Evolutionary conservation across 768 basidiomycete genomes (phyloP).

Genomic region (Sporobolomyces pararoseus): DNA sequence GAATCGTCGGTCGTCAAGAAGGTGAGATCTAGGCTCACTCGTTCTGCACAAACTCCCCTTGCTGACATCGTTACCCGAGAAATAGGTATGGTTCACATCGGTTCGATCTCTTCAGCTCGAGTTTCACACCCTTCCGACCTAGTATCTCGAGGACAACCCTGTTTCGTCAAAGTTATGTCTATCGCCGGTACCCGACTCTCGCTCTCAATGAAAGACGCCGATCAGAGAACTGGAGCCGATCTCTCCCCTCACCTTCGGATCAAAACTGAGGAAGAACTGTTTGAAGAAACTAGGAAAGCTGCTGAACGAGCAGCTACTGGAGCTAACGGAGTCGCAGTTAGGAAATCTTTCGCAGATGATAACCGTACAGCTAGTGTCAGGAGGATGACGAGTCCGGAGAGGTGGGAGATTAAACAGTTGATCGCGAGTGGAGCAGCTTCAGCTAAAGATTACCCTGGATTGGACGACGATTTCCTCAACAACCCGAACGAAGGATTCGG

Average conservation of each 20-base stretch:
- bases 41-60: not conserved
- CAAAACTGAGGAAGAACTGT: conserved; percentile 85
- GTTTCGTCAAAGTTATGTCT: conserved; percentile 97
- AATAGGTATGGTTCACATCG: conserved; percentile 94
- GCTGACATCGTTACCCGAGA: conserved; percentile 6
- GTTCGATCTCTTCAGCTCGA: conserved; percentile 77
- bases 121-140: conserved; percentile 83
- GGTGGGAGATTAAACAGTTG: conserved; percentile 99
- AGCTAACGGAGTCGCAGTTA: conserved; percentile 77
- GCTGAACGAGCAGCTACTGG: conserved; percentile 69
- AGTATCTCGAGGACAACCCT: conserved; percentile 72
- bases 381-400: conserved; percentile 87
- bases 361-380: conserved; percentile 72
- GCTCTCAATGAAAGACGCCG: conserved; percentile 97
- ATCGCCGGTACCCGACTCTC: conserved; percentile 74
- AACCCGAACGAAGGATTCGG: conserved; percentile 49
- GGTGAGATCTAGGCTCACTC: conserved; percentile 58
- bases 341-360: conserved; percentile 45
- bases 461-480: conserved; percentile 56
- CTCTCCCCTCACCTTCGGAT: conserved; percentile 91
- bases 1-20: conserved; percentile 77
- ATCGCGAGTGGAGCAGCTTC: conserved; percentile 90
- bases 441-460: conserved; percentile 87
- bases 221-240: conserved; percentile 82
- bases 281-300: conserved; percentile 66